Conservation (phyloP, 2,329 filamentous ascomycete species). For the Arthrobotrys megalospora region DNA sequence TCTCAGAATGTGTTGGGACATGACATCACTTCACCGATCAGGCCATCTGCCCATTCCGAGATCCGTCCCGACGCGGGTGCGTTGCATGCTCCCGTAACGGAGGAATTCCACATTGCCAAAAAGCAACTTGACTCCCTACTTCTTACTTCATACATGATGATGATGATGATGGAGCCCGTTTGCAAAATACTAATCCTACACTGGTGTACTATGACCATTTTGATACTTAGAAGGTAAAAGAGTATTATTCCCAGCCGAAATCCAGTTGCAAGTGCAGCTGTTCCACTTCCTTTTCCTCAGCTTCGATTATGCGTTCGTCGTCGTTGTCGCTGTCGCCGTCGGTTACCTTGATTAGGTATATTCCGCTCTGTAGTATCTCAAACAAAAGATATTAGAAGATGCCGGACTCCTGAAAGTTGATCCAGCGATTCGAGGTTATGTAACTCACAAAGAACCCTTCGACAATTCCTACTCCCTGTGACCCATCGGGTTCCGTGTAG, state of each 20-base stretch:
- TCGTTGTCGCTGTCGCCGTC: constrained; percentile 4
- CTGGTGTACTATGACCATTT: too few relatives aligned
- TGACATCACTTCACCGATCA: constrained; percentile 31
- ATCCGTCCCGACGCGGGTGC: constrained; percentile 1
- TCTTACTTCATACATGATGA: too few relatives aligned
- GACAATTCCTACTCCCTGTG: constrained; percentile 8
- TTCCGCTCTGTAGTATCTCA: constrained; percentile 6
- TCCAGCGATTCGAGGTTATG: not conserved
- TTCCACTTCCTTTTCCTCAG: constrained; percentile 2
- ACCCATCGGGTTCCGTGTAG: constrained; percentile 12
- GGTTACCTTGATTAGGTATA: constrained; percentile 15
- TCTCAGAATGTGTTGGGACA: constrained; percentile 20
- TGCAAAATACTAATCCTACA: not conserved
- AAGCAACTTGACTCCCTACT: not conserved
- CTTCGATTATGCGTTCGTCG: constrained; percentile 18
- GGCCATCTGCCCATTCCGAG: constrained; percentile 13
- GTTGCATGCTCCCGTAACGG: too few relatives aligned
- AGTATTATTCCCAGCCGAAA: not conserved
- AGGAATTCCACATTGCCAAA: not conserved
- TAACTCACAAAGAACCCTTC: constrained; percentile 13
- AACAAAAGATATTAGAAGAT: not conserved
- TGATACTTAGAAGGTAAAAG: not conserved
- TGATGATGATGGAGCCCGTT: too few relatives aligned
- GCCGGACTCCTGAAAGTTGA: not conserved
- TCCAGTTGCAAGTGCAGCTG: constrained; percentile 6